Percentiles rank a stretch among this genome's conserved stretches.
These are phyloP conservation scores for Cytidiella melzeri DNA, from an alignment of 768 basidiomycete species.

Conservation along the genomic window DNA sequence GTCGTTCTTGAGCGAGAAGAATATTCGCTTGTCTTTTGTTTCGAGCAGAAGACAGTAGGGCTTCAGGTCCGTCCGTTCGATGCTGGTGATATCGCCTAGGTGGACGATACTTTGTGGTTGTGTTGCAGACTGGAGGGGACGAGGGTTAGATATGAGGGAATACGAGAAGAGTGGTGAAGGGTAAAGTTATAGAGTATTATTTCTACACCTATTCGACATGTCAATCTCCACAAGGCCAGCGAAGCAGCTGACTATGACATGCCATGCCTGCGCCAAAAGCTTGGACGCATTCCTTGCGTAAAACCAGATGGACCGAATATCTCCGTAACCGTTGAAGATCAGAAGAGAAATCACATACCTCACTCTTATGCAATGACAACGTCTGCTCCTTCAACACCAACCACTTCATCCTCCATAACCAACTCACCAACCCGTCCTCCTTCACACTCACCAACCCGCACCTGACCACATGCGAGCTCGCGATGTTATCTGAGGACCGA, in stretches of 20 bases:
- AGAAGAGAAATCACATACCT: constrained; percentile 76
- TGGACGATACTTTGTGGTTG: constrained; percentile 49
- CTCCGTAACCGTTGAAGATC: no score
- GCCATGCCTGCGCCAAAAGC: no score
- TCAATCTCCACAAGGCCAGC: no score
- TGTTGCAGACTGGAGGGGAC: constrained; percentile 44
- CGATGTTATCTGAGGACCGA: constrained; percentile 34
- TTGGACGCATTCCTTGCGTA: no score
- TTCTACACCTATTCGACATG: no score
- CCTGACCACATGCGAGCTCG: constrained; percentile 47
- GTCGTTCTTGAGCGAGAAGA: constrained; percentile 82
- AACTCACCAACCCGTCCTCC: constrained; percentile 90
- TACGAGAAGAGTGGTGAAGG: no score
- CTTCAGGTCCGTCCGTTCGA: constrained; percentile 91
- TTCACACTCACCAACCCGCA: constrained; percentile 80
- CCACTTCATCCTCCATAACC: constrained; percentile 91
- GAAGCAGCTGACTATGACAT: no score
- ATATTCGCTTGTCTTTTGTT: constrained; percentile 76
- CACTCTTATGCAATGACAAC: constrained; percentile 83
- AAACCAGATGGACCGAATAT: no score
- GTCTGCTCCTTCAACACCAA: constrained; percentile 76
- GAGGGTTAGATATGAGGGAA: no score
- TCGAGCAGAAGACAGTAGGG: constrained; percentile 90
- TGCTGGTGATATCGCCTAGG: constrained; percentile 74
- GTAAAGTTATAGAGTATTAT: no score